Conservation (phyloP, 2,329 filamentous ascomycete species). For the Trematosphaeria pertusa region DNA sequence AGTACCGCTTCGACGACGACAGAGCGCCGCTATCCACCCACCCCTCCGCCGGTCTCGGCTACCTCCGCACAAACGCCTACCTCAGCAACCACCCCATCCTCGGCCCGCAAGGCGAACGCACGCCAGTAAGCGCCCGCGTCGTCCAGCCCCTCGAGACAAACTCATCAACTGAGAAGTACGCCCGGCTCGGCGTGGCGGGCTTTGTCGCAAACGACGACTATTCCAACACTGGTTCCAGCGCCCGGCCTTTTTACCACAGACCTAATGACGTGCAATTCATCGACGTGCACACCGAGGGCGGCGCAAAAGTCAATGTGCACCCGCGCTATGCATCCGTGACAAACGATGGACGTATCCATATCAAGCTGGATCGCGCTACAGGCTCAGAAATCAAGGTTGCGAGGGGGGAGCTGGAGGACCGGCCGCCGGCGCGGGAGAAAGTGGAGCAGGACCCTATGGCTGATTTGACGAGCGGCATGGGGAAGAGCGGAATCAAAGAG, state of each 20-base stretch:
- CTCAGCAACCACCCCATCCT: conserved; percentile 66
- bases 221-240: conserved; percentile 38
- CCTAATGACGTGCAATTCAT: conserved; percentile 44
- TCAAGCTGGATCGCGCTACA: conserved; percentile 29
- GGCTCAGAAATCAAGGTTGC: conserved; percentile 34
- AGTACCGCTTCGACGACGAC: conserved; percentile 42
- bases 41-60: conserved; percentile 69
- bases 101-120: conserved; percentile 62
- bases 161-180: conserved; percentile 28
- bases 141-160: conserved; percentile 49
- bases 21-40: conserved; percentile 63
- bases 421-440: conserved; percentile 24
- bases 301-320: conserved; percentile 60
- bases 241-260: no score
- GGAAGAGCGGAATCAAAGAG: conserved; percentile 24
- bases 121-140: conserved; percentile 65
- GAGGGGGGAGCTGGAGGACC: conserved; percentile 34
- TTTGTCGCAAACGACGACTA: conserved; percentile 50
- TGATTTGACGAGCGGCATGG: conserved; percentile 7
- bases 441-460: conserved; percentile 15
- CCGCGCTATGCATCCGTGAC: conserved; percentile 50
- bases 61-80: conserved; percentile 62
- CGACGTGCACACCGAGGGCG: conserved; percentile 54
- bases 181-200: conserved; percentile 54
- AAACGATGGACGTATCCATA: conserved; percentile 38